Evolutionary conservation across 306 rosid genomes (phyloP).

Genomic region (Trichosanthes cucumerina): DNA sequence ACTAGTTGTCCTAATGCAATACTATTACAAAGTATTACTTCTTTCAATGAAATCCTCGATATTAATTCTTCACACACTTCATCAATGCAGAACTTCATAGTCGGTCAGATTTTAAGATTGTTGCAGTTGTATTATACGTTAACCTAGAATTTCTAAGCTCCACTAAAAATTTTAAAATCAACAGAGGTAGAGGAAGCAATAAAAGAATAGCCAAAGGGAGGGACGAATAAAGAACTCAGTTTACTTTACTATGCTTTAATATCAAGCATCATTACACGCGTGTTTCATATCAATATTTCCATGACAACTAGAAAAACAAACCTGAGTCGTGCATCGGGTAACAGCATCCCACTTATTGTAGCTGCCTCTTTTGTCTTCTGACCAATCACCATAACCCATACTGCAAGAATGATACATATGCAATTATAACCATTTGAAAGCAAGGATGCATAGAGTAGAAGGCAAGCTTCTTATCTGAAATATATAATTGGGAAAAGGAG

Average conservation of each 20-base stretch:
- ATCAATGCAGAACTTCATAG: background rate
- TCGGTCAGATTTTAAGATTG: background rate
- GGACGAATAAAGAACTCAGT: background rate
- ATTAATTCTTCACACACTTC: background rate
- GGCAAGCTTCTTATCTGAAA: slow-evolving; percentile 5
- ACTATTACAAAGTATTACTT: background rate
- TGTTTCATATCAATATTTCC: background rate
- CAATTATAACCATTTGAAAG: background rate
- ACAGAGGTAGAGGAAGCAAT: background rate
- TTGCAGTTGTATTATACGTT: background rate
- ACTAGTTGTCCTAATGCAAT: background rate
- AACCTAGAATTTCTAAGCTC: background rate
- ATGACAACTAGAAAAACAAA: slow-evolving; percentile 15
- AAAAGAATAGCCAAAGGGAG: background rate
- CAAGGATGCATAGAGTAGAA: background rate
- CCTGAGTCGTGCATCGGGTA: slow-evolving; percentile 72
- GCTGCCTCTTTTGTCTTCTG: slow-evolving; percentile 44
- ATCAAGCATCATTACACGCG: slow-evolving; percentile 8
- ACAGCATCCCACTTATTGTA: slow-evolving; percentile 87
- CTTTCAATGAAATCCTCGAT: background rate
- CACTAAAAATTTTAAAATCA: background rate
- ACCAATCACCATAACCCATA: slow-evolving; percentile 70
- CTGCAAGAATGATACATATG: slow-evolving; percentile 21
- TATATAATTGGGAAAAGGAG: background rate
- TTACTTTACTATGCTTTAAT: background rate